Conservation (phyloP, 352 stramenopile genomes). For the Phytophthora europaea region DNA sequence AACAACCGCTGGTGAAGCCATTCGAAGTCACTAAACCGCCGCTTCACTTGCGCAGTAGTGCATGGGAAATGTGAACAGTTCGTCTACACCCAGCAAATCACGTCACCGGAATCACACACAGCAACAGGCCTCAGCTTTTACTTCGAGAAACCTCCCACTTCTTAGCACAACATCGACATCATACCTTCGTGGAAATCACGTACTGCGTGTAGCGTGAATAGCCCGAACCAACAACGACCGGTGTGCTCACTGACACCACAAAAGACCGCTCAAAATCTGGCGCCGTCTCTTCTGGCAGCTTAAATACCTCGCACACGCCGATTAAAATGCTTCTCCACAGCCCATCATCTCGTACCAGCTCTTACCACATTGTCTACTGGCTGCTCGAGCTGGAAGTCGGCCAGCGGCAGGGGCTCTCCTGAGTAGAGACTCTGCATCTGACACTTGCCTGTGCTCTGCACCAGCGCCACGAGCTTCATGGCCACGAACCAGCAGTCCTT, state of each 20-base stretch:
- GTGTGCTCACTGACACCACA: conserved; percentile 80
- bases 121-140: not conserved
- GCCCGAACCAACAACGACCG: conserved; percentile 79
- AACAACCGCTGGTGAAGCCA: conserved; percentile 89
- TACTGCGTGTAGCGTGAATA: conserved; percentile 92
- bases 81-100: conserved; percentile 46
- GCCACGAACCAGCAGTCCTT: conserved; percentile 93
- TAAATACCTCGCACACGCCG: not conserved
- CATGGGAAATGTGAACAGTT: conserved; percentile 77
- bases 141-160: not conserved
- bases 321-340: not conserved
- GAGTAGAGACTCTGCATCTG: conserved; percentile 88
- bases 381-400: conserved; percentile 86
- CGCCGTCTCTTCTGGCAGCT: conserved; percentile 64
- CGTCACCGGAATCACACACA: not conserved
- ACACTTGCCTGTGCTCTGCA: conserved; percentile 86
- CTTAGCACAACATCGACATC: not conserved
- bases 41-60: conserved; percentile 79
- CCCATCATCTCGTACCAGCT: not conserved
- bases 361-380: conserved; percentile 82
- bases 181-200: conserved; percentile 87
- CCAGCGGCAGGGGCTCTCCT: conserved; percentile 69
- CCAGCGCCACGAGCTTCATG: conserved; percentile 91
- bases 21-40: conserved; percentile 92
- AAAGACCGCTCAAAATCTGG: conserved; percentile 72